Evolutionary conservation across 331 rosid genomes (phyloP).

Genomic region (Prunus yedoensis): DNA sequence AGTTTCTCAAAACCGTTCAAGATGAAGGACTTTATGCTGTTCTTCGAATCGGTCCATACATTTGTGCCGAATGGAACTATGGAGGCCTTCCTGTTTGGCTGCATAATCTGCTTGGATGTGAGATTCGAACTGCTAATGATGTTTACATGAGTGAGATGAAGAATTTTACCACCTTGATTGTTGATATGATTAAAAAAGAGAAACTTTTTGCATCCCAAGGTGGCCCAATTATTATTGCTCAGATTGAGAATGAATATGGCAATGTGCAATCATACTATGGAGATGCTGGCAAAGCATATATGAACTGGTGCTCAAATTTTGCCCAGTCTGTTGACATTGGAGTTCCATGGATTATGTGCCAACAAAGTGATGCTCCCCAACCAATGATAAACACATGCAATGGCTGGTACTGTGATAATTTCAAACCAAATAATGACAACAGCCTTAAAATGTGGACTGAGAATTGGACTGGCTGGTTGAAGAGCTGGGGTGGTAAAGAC

Average conservation of each 20-base stretch:
- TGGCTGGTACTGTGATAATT: conserved; percentile 59
- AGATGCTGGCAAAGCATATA: conserved; percentile 47
- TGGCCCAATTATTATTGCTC: conserved; percentile 28
- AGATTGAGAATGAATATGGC: conserved; percentile 53
- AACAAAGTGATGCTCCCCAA: conserved; percentile 45
- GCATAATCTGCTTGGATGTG: no score
- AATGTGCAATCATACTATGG: conserved; percentile 53
- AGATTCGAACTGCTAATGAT: no score
- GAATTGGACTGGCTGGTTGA: conserved; percentile 66
- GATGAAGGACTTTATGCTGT: conserved; percentile 46
- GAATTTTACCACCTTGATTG: conserved; percentile 50
- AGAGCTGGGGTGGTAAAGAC: conserved; percentile 45
- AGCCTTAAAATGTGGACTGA: conserved; percentile 65
- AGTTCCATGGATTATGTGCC: conserved; percentile 65
- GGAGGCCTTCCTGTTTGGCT: conserved; percentile 6
- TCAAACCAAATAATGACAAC: conserved; percentile 41
- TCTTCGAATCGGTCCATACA: conserved; percentile 63
- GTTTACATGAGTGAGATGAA: conserved; percentile 59
- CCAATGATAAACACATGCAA: conserved; percentile 56
- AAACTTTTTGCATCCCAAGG: conserved; percentile 46
- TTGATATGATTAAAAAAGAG: conserved; percentile 43
- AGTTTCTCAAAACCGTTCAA: conserved; percentile 48
- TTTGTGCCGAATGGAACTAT: conserved; percentile 59
- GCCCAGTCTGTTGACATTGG: conserved; percentile 45
- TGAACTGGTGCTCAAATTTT: conserved; percentile 50